Conservation (phyloP, 257 asterid species). For the Galeopsis tetrahit region DNA sequence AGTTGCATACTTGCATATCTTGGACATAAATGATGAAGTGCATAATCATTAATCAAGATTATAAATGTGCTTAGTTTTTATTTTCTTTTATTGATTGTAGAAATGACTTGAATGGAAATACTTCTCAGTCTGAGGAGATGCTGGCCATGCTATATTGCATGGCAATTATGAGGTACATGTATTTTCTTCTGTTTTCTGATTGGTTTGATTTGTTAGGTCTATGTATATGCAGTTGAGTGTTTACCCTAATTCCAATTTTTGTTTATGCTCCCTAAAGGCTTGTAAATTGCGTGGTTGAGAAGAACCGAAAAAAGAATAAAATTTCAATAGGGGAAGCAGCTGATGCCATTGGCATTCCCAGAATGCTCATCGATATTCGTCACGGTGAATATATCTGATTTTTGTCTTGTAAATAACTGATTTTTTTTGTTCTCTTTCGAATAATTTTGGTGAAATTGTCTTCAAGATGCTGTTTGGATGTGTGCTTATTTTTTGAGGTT, state of each 20-base stretch:
- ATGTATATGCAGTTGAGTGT: constrained; percentile 6
- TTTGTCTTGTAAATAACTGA: constrained; percentile 15
- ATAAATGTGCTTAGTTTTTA: background rate
- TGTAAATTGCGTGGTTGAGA: constrained; percentile 86
- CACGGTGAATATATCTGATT: constrained; percentile 59
- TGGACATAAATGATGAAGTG: background rate
- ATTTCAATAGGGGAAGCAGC: constrained; percentile 90
- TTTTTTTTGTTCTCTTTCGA: background rate
- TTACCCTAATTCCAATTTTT: constrained; percentile 1
- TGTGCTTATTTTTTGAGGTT: constrained; percentile 10
- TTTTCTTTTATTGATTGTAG: constrained; percentile 43
- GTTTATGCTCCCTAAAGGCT: constrained; percentile 52
- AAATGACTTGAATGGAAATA: constrained; percentile 49
- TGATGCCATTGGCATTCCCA: constrained; percentile 72
- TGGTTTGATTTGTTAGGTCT: constrained; percentile 15
- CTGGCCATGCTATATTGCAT: constrained; percentile 73
- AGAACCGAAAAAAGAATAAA: constrained; percentile 70
- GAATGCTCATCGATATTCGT: constrained; percentile 92
- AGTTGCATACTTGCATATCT: too few relatives aligned
- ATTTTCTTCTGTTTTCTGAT: constrained; percentile 5
- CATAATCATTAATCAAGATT: background rate
- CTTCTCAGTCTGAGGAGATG: constrained; percentile 70
- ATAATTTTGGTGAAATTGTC: background rate
- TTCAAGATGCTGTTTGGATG: background rate
- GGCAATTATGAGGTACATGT: constrained; percentile 77